Evolutionary conservation across 768 basidiomycete genomes (phyloP).

Genomic region (Sarcodon aspratus): DNA sequence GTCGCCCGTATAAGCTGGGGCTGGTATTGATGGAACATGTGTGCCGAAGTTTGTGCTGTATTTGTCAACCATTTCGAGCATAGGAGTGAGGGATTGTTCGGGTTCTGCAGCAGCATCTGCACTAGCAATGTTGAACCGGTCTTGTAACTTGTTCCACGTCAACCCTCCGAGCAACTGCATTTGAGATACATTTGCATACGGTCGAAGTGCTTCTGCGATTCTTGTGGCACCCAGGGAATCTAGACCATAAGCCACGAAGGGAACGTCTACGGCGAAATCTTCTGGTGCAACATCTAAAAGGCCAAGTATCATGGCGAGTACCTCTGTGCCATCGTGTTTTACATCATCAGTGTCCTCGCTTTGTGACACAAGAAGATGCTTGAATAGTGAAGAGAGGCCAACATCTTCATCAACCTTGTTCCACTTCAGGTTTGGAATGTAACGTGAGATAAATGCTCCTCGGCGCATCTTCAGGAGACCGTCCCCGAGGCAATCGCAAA

Average conservation of each 20-base stretch:
- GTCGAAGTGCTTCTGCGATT: conserved; percentile 22
- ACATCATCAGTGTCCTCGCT: conserved; percentile 4
- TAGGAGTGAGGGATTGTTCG: background rate
- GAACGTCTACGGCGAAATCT: conserved; percentile 24
- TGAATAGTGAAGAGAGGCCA: conserved; percentile 11
- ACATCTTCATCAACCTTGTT: conserved; percentile 10
- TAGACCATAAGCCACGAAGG: conserved; percentile 29
- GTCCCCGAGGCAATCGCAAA: conserved; percentile 21
- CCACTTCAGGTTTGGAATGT: conserved; percentile 25
- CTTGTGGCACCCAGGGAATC: conserved; percentile 29
- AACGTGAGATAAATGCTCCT: conserved; percentile 10
- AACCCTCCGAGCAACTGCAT: conserved; percentile 25
- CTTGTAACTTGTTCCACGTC: conserved; percentile 17
- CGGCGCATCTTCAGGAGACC: conserved; percentile 18
- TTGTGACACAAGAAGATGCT: conserved; percentile 9
- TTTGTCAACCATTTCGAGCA: conserved; percentile 1
- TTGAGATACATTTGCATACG: conserved; percentile 19
- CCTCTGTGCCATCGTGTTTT: background rate
- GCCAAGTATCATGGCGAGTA: conserved; percentile 8
- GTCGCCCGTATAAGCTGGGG: background rate
- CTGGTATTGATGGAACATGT: background rate
- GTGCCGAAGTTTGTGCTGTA: background rate
- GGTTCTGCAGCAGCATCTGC: background rate
- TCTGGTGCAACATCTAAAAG: conserved; percentile 20
- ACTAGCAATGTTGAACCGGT: background rate